phyloP scores from a whole-genome alignment of 176 grass and related monocot species.

The Aegilops tauschii region DNA sequence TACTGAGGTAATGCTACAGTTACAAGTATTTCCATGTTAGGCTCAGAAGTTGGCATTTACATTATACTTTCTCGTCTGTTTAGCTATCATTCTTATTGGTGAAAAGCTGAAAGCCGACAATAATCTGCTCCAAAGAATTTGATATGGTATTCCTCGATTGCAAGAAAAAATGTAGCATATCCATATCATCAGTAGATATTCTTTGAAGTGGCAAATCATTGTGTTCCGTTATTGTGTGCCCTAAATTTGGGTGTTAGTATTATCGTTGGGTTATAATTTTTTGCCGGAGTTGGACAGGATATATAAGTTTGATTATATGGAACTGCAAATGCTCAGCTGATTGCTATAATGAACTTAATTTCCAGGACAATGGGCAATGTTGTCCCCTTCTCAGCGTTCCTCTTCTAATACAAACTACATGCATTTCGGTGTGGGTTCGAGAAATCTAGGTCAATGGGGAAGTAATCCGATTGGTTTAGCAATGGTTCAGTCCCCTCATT shows the following conservation, averaged over 20 bases:
- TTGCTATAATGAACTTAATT: not conserved
- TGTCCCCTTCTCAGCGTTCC: not conserved
- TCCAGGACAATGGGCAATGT: not conserved
- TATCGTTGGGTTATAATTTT: constrained; percentile 11
- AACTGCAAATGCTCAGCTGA: constrained; percentile 2
- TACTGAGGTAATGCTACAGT: constrained; percentile 16
- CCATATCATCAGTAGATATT: not conserved
- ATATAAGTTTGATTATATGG: not conserved
- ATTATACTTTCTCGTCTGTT: constrained; percentile 2
- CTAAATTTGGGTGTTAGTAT: not conserved
- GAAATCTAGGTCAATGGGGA: not conserved
- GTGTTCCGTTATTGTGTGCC: not conserved
- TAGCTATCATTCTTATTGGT: not conserved
- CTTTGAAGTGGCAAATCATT: not conserved
- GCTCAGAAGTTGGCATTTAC: not conserved
- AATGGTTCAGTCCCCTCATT: not conserved
- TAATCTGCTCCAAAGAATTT: not conserved
- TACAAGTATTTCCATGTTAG: constrained; percentile 4
- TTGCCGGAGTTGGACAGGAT: not conserved
- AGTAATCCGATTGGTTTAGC: not conserved
- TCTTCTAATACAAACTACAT: not conserved
- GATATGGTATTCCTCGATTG: not conserved
- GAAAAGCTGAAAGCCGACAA: not conserved
- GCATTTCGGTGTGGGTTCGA: too few relatives aligned
- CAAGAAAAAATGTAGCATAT: constrained; percentile 1